phyloP scores from a whole-genome alignment of 805 yeast genomes.

The Metschnikowia bowlesiae region DNA sequence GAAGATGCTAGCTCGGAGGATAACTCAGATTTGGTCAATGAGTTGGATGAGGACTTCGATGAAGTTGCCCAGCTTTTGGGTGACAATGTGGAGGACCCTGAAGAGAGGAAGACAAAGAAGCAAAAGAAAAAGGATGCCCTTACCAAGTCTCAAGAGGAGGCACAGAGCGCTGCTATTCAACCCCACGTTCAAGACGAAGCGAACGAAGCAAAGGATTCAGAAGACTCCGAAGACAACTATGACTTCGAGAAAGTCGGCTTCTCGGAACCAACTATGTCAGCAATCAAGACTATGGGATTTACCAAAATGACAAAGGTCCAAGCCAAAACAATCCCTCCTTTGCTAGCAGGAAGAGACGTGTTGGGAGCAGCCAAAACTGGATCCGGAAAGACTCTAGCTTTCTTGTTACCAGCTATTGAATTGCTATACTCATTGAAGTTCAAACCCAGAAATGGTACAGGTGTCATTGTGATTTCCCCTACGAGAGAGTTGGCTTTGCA shows the following conservation, averaged over 20 bases:
- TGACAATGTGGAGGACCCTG: conserved; percentile 39
- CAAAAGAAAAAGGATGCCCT: conserved; percentile 18
- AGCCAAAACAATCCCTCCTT: conserved; percentile 92
- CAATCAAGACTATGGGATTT: conserved; percentile 87
- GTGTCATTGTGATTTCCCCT: conserved; percentile 93
- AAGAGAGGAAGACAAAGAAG: conserved; percentile 22
- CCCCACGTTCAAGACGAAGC: conserved; percentile 25
- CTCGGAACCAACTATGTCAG: conserved; percentile 77
- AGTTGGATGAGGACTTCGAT: conserved; percentile 52
- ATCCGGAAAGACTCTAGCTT: conserved; percentile 96
- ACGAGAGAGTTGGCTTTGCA: conserved; percentile 97
- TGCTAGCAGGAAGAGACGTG: conserved; percentile 94
- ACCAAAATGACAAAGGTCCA: conserved; percentile 90
- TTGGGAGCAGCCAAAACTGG: conserved; percentile 99
- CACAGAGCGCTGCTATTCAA: conserved; percentile 23
- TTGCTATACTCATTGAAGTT: conserved; percentile 82
- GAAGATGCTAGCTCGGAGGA: conserved; percentile 21
- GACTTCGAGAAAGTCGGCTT: conserved; percentile 47
- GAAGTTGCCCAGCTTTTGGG: conserved; percentile 55
- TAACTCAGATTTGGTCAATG: conserved; percentile 46
- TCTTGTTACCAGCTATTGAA: conserved; percentile 93
- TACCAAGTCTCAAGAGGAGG: conserved; percentile 19
- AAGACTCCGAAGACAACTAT: conserved; percentile 24
- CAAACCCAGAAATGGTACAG: conserved; percentile 98
- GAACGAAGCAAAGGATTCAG: conserved; percentile 27